Evolutionary conservation across 2,329 filamentous ascomycete genomes (phyloP).

Genomic region (Fusarium liriodendri): DNA sequence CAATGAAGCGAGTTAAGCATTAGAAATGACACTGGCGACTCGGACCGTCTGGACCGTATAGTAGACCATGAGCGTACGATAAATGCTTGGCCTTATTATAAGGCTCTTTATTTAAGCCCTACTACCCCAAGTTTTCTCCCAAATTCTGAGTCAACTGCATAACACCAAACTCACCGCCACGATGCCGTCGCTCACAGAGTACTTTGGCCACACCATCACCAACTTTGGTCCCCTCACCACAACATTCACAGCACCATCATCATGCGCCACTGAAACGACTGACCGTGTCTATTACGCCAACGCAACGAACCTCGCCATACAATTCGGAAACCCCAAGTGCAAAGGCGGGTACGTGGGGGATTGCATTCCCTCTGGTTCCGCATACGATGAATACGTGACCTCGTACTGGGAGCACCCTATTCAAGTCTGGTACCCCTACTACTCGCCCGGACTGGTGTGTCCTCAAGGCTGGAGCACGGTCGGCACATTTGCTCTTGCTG

Average conservation of each 20-base stretch:
- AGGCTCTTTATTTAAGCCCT: background rate
- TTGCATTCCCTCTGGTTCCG: slow-evolving; percentile 38
- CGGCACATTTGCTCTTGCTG: slow-evolving; percentile 21
- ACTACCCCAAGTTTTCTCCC: background rate
- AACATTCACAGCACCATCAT: slow-evolving; percentile 41
- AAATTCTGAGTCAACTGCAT: background rate
- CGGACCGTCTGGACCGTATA: background rate
- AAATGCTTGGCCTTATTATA: background rate
- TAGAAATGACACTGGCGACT: background rate
- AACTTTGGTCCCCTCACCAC: slow-evolving; percentile 48
- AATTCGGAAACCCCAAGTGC: slow-evolving; percentile 22
- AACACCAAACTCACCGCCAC: background rate
- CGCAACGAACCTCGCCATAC: background rate
- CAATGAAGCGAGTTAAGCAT: background rate
- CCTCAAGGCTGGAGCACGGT: slow-evolving; percentile 42
- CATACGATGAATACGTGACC: slow-evolving; percentile 14
- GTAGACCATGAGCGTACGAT: background rate
- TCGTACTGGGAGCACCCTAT: background rate
- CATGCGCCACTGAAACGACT: slow-evolving; percentile 31
- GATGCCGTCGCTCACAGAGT: slow-evolving; percentile 42
- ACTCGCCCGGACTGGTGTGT: slow-evolving; percentile 20
- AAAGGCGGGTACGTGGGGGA: background rate
- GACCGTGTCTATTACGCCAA: slow-evolving; percentile 12
- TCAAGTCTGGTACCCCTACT: background rate
- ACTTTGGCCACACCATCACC: slow-evolving; percentile 36